phyloP scores from a whole-genome alignment of 352 stramenopile species.

The Phytophthora multivora region DNA sequence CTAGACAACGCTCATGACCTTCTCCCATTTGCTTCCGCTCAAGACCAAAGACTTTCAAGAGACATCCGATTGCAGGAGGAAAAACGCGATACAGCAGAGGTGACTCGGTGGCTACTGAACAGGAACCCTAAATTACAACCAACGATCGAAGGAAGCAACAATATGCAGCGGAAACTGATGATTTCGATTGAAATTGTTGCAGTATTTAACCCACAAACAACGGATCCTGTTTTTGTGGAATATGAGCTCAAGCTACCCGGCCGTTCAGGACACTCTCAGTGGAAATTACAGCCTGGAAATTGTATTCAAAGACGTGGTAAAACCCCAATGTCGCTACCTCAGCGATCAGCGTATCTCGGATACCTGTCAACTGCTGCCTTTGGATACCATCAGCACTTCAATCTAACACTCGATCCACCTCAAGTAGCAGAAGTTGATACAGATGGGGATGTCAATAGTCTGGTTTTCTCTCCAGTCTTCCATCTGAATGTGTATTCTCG shows the following conservation, averaged over 20 bases:
- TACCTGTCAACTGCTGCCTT: conserved; percentile 18
- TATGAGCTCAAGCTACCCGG: conserved; percentile 28
- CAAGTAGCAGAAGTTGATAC: not conserved
- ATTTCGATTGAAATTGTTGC: conserved; percentile 35
- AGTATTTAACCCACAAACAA: conserved; percentile 32
- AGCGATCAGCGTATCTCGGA: conserved; percentile 8
- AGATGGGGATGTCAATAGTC: not conserved
- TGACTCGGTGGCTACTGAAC: conserved; percentile 38
- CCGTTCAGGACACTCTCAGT: conserved; percentile 10
- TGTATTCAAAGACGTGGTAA: conserved; percentile 6
- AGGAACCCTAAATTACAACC: conserved; percentile 1
- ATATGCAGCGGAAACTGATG: conserved; percentile 14
- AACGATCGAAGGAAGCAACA: not conserved
- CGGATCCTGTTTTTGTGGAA: conserved; percentile 32
- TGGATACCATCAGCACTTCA: conserved; percentile 29
- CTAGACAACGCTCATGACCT: conserved; percentile 67
- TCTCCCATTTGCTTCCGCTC: conserved; percentile 36
- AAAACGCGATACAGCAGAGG: conserved; percentile 29
- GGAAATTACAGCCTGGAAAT: conserved; percentile 24
- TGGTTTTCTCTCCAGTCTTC: conserved; percentile 15
- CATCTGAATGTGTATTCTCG: conserved; percentile 46
- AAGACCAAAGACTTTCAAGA: conserved; percentile 44
- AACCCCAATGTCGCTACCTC: conserved; percentile 28
- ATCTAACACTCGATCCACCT: conserved; percentile 12
- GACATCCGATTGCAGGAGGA: conserved; percentile 57